Base-by-base conservation (phyloP, 1,139 yeast genomes). In the Pichia sp. region DNA sequence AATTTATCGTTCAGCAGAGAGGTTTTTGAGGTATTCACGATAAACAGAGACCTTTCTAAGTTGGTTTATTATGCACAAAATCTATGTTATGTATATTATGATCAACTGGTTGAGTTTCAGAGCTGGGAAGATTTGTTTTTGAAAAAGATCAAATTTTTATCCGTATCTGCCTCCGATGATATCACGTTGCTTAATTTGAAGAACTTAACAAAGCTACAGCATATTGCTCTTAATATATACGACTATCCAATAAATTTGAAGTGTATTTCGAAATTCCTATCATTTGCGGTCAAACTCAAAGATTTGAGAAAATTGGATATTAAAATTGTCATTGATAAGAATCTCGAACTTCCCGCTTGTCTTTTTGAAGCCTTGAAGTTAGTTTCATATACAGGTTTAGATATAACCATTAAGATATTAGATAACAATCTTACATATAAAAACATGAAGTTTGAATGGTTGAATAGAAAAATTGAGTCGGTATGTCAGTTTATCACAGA, bases 371-470 rank as follows among this genome's bases (percentile, higher is more conserved):
- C 52, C 10, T 38, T 54, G 13, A 30, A 41, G 6, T 31, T 43
- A 29, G 15, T 54, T 10, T 23, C 44, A 1, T 10, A 6, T 1
- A 43, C 32, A 4, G 36, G 29, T 26, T 34, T 51, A 4, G 26
- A 40, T 15, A 44, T 47, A 13, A 16, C 19, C 23, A 51, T 54
- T 11, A 6, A 51, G 16, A 51, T 54, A 5, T 23, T 54, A 8
- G 54, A 54, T 44, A 54, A 54, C 45, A 45, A 51, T 48, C 31
- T 54, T n/a, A 51, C 54, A 4, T 47, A 19, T 7, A 43, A 54
- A 40, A 51, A 51, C 29, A 51, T 54, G 56, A 38, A 29, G 36
- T 54, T 54, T n/a, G 49, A 38, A 13, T 54, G 56, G 56, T 26
- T 54, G 5, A 16, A 47, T 40, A 23, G 26, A 13, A 51, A 41